phyloP scores from a whole-genome alignment of 2,329 filamentous ascomycete species.

The Ilyonectria robusta region DNA sequence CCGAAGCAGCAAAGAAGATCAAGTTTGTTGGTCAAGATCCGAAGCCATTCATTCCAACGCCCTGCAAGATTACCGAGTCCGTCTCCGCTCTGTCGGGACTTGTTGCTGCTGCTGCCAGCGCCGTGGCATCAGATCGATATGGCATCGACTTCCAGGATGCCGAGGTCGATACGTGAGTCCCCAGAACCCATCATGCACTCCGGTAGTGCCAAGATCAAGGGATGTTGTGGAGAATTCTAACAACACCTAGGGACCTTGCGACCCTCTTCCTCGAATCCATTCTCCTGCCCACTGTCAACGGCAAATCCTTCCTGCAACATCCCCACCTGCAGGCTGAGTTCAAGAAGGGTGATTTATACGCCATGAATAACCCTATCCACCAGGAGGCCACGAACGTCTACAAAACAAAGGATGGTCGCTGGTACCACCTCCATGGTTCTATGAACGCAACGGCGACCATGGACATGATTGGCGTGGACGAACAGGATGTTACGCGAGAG shows the following conservation, averaged over 20 bases:
- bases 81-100: slow-evolving; percentile 23
- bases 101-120: slow-evolving; percentile 25
- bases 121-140: slow-evolving; percentile 27
- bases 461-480: slow-evolving; percentile 50
- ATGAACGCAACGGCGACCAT: slow-evolving; percentile 49
- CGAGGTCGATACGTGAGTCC: slow-evolving; percentile 30
- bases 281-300: slow-evolving; percentile 32
- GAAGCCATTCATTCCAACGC: slow-evolving; percentile 30
- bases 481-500: slow-evolving; percentile 45
- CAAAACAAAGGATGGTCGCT: slow-evolving; percentile 51
- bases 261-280: slow-evolving; percentile 39
- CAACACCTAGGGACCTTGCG: slow-evolving; percentile 23
- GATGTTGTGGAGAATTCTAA: not conserved
- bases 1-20: slow-evolving; percentile 21
- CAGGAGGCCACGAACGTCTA: slow-evolving; percentile 53
- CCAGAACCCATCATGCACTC: not conserved
- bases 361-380: slow-evolving; percentile 45
- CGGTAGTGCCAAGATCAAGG: not conserved
- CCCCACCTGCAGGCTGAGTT: slow-evolving; percentile 30
- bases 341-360: slow-evolving; percentile 23
- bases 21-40: slow-evolving; percentile 23
- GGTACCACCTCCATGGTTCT: slow-evolving; percentile 54
- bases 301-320: slow-evolving; percentile 30
- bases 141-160: slow-evolving; percentile 30
- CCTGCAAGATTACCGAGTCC: slow-evolving; percentile 34